A percentile compares a stretch with the other conserved stretches of the same genome.
These are phyloP conservation scores for Diaporthe ilicicola DNA, from an alignment of 2,329 filamentous ascomycete genomes.

Conservation along the genomic window DNA sequence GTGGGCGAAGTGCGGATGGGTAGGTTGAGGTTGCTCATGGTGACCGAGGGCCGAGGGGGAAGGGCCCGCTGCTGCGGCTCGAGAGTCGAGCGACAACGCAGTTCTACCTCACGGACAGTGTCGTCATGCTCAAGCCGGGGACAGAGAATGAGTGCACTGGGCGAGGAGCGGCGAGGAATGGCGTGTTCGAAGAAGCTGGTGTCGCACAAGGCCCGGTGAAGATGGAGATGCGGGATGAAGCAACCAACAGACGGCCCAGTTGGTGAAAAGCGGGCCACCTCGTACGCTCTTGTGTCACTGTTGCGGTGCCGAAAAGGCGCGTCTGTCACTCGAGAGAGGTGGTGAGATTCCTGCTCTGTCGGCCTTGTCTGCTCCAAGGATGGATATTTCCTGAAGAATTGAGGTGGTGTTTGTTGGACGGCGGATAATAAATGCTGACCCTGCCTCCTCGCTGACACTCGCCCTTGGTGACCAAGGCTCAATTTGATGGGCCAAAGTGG, in stretches of 20 bases:
- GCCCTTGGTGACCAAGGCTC: background rate
- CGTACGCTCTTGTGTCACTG: background rate
- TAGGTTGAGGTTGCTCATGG: constrained; percentile 59
- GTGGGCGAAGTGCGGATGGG: constrained; percentile 54
- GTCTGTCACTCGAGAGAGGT: background rate
- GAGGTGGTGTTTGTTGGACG: background rate
- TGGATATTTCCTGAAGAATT: background rate
- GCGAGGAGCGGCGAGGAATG: background rate
- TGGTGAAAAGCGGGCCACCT: constrained; percentile 17
- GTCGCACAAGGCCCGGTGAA: background rate
- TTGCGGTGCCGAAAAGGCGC: background rate
- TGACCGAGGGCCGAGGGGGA: constrained; percentile 36
- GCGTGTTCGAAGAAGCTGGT: background rate
- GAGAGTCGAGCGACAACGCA: constrained; percentile 19
- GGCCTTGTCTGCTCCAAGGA: background rate
- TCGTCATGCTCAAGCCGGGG: constrained; percentile 22
- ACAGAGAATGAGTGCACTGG: background rate
- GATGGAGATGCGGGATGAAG: background rate
- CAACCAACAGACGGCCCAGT: background rate
- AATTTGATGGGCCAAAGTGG: constrained; percentile 9
- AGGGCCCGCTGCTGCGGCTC: constrained; percentile 30
- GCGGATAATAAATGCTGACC: constrained; percentile 9
- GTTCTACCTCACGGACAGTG: constrained; percentile 17
- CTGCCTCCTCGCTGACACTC: constrained; percentile 2
- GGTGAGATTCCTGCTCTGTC: background rate